phyloP scores from a whole-genome alignment of 2,329 filamentous ascomycete species.

The Clonostachys chloroleuca region DNA sequence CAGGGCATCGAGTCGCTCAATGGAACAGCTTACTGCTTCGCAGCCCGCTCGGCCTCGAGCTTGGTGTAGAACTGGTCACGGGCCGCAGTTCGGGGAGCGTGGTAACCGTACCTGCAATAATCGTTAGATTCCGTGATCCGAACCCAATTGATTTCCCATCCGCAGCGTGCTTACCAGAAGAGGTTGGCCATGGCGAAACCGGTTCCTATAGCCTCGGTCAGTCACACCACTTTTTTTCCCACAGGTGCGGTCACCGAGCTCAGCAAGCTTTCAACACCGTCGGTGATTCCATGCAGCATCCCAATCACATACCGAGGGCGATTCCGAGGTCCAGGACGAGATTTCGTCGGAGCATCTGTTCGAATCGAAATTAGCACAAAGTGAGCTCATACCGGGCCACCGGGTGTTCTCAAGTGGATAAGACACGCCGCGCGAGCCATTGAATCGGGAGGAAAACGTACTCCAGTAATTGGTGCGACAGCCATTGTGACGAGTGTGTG shows the following conservation, averaged over 20 bases:
- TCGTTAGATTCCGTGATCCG: conserved; percentile 2
- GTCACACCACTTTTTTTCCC: no score
- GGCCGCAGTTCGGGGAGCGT: conserved; percentile 53
- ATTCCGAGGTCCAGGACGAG: conserved; percentile 53
- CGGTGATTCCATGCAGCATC: no score
- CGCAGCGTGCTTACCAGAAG: conserved; percentile 48
- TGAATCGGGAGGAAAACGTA: conserved; percentile 34
- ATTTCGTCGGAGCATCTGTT: conserved; percentile 55
- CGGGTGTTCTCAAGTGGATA: conserved; percentile 2
- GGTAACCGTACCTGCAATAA: conserved; percentile 52
- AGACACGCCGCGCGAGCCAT: conserved; percentile 15
- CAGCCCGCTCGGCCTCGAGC: conserved; percentile 52
- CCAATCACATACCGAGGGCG: conserved; percentile 45
- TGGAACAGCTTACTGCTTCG: conserved; percentile 12
- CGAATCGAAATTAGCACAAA: conserved; percentile 5
- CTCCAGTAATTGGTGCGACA: conserved; percentile 54
- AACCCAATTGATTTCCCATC: neutral
- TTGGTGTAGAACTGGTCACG: conserved; percentile 56
- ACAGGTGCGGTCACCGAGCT: no score
- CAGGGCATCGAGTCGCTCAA: conserved; percentile 6
- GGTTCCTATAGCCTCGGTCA: conserved; percentile 29
- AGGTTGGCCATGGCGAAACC: conserved; percentile 49
- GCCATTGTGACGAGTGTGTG: conserved; percentile 36
- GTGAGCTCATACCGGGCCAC: conserved; percentile 12
- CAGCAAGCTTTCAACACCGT: no score